Evolutionary conservation across 495 filamentous ascomycete genomes (phyloP), one percentile per base, ranked within the genome.

Genomic region (Aspergillus incahuasiensis): DNA sequence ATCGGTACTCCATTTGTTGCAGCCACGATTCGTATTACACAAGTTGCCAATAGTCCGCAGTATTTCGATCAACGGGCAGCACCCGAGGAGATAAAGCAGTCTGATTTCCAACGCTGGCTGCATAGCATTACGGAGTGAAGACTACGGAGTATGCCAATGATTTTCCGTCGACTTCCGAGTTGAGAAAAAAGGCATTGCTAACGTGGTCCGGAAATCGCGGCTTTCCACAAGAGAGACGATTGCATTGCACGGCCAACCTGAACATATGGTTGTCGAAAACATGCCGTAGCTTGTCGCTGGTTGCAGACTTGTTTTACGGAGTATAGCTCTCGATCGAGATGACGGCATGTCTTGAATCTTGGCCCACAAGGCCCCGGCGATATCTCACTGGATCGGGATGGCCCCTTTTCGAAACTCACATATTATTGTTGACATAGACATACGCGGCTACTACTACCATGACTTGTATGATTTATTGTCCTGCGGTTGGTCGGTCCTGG

Each of bases 1-100:
- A 54, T n/a, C 30, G 9, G 13, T 13, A 13, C 22, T 7, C 35
- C 34, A 55, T 55, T 55, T 25, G 54, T 45, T 56, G 22, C 46
- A 34, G n/a, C 40, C 11, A 20, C 15, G 28, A 38, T 24, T 25
- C 20, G 48, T 40, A 19, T 50, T 40, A 50, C 47, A 12, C 18
- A 18, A 24, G 3, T 51, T 41, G 21, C 48, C 35, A 51, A 11
- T 35, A 35, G 32, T 35, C 34, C 48, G 48, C 34, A 50, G 12
- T 20, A 6, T 41, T 41, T 40, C 15, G 18, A 22, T 16, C 46
- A 48, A 48, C 46, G 4, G 25, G 13, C 18, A 39, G 20, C 15
- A 16, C 18, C 12, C 6, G 15, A 41, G 7, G 35, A 20, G 38
- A 16, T 40, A 40, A 40, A 40, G 32, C 12, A 40, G 13, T 40